Conservation (phyloP, 2,329 filamentous ascomycete genomes). For the Pyricularia pennisetigena region DNA sequence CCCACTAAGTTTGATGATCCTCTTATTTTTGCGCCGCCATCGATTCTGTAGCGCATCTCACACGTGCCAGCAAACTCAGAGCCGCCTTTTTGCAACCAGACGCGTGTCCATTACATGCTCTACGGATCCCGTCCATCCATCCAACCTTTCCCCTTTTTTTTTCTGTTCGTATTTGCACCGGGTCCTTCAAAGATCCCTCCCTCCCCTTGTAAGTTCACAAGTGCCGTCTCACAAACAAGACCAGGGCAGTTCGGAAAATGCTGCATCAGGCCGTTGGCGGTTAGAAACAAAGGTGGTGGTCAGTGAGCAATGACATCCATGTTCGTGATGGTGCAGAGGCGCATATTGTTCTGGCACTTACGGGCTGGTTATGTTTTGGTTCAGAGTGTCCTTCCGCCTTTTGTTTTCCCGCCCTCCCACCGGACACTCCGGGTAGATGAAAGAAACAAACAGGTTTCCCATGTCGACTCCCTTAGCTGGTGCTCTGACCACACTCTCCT, state of each 20-base stretch:
- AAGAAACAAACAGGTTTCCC: too few species aligned
- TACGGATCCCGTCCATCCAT: not conserved
- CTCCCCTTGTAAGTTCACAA: not conserved
- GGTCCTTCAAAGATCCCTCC: not conserved
- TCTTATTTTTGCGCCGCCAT: not conserved
- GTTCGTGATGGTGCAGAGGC: too few species aligned
- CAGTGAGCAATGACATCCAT: too few species aligned
- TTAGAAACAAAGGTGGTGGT: too few species aligned
- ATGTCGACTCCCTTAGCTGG: not conserved
- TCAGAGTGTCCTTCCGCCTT: too few species aligned
- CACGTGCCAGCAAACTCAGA: not conserved
- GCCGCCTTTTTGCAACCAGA: not conserved
- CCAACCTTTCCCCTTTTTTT: not conserved
- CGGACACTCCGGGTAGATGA: too few species aligned
- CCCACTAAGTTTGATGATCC: not conserved
- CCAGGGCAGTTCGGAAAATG: too few species aligned
- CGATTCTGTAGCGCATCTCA: not conserved
- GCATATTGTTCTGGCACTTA: too few species aligned
- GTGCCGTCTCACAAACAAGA: not conserved
- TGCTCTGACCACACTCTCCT: not conserved
- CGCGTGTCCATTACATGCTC: not conserved
- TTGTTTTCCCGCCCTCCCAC: too few species aligned
- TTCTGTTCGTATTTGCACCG: not conserved
- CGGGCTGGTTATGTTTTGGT: too few species aligned
- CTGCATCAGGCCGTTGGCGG: too few species aligned